Conservation (phyloP, 2,329 filamentous ascomycete genomes). For the Diaporthe longicolla region DNA sequence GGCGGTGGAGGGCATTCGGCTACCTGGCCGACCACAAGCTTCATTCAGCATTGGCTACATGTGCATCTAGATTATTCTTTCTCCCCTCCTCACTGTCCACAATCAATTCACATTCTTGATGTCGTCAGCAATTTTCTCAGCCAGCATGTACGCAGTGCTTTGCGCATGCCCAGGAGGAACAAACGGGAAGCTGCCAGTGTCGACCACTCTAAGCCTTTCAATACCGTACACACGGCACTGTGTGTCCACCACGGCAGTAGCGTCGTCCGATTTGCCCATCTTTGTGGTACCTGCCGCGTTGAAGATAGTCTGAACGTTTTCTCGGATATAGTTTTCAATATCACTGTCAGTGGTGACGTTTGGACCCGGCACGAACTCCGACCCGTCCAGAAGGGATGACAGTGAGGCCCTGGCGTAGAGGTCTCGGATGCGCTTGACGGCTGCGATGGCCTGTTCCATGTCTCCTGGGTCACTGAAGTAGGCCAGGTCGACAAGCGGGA, state of each 20-base stretch:
- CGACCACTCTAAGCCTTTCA: constrained; percentile 59
- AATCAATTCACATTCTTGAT: constrained; percentile 16
- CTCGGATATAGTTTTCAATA: constrained; percentile 45
- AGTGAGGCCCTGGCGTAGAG: constrained; percentile 30
- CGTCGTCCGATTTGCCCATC: constrained; percentile 57
- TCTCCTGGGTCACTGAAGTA: constrained; percentile 49
- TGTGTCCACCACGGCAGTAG: constrained; percentile 59
- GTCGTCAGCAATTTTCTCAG: constrained; percentile 56
- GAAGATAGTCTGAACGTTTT: constrained; percentile 49
- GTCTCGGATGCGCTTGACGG: constrained; percentile 46
- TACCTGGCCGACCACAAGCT: neutral
- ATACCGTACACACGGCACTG: constrained; percentile 62
- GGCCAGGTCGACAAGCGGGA: constrained; percentile 55
- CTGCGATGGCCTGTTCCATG: constrained; percentile 43
- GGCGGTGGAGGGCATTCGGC: neutral
- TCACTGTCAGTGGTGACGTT: constrained; percentile 48
- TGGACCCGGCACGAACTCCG: constrained; percentile 54
- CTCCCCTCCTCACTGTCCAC: neutral
- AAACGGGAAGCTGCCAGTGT: constrained; percentile 63
- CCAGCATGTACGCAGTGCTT: constrained; percentile 66
- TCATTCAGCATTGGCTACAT: neutral
- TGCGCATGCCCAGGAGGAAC: constrained; percentile 62
- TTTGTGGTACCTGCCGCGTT: constrained; percentile 57
- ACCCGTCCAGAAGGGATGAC: constrained; percentile 44
- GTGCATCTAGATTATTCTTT: neutral